Conservation (phyloP, 164 flowering plant species). For the Piper betle region DNA sequence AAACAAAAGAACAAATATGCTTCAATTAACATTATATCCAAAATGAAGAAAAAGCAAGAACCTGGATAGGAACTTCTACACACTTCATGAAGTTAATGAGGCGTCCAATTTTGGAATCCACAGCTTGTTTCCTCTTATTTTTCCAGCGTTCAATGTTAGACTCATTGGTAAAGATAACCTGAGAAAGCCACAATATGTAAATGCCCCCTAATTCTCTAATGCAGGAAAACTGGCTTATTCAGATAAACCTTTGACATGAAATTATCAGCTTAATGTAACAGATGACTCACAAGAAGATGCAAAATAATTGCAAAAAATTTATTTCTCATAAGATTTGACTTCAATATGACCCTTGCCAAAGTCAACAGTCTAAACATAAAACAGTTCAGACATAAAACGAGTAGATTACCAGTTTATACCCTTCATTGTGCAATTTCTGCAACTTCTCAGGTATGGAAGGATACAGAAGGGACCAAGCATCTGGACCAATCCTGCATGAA, state of each 20-base stretch:
- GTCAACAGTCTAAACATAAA: neutral
- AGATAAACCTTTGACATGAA: too few relatives aligned
- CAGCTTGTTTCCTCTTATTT: slow-evolving; percentile 76
- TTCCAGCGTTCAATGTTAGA: slow-evolving; percentile 91
- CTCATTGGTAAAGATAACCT: slow-evolving; percentile 95
- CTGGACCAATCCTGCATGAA: slow-evolving; percentile 60
- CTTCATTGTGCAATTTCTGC: slow-evolving; percentile 60
- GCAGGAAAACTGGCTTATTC: too few relatives aligned
- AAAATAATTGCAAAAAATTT: neutral
- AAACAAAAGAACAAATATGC: too few relatives aligned
- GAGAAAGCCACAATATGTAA: neutral
- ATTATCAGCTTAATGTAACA: too few relatives aligned
- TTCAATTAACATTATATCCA: neutral
- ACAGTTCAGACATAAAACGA: neutral
- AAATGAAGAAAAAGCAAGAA: slow-evolving; percentile 1
- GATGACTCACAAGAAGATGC: neutral
- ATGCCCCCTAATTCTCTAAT: neutral
- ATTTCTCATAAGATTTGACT: neutral
- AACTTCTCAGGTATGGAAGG: slow-evolving; percentile 78
- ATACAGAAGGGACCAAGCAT: slow-evolving; percentile 93
- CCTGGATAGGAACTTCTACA: slow-evolving; percentile 81
- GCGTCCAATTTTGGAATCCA: slow-evolving; percentile 80
- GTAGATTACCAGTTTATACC: slow-evolving; percentile 74
- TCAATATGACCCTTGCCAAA: neutral
- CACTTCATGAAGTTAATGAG: slow-evolving; percentile 55